phyloP scores from a whole-genome alignment of 371 early-diverging fungal species.

The Apophysomyces variabilis region DNA sequence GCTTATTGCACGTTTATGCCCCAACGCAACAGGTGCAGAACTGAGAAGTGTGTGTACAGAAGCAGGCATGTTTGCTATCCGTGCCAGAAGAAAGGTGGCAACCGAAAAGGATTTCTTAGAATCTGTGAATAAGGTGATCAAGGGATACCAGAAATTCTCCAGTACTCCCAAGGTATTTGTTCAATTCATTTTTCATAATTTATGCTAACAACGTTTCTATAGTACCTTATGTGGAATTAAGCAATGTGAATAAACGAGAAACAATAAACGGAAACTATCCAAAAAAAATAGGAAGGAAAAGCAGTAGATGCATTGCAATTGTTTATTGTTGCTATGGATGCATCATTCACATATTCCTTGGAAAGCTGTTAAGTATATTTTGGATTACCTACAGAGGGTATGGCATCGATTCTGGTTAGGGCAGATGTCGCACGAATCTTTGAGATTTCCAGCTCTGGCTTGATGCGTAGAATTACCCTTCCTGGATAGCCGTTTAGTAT shows the following conservation, averaged over 20 bases:
- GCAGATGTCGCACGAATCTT: too few relatives aligned
- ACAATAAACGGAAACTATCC: background rate
- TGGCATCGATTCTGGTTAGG: too few relatives aligned
- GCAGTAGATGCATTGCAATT: background rate
- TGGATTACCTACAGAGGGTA: too few relatives aligned
- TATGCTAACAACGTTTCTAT: background rate
- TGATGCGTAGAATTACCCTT: too few relatives aligned
- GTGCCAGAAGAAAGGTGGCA: slow-evolving; percentile 98
- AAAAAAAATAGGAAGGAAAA: background rate
- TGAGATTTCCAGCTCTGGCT: too few relatives aligned
- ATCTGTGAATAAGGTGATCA: slow-evolving; percentile 99
- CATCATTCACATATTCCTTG: too few relatives aligned
- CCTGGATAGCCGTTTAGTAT: too few relatives aligned
- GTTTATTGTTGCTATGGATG: too few relatives aligned
- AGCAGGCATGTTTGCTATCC: slow-evolving; percentile 99
- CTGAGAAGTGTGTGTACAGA: slow-evolving; percentile 99
- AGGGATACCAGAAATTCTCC: slow-evolving; percentile 98
- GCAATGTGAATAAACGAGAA: slow-evolving; percentile 1
- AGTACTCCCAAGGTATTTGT: slow-evolving; percentile 82
- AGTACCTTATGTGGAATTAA: slow-evolving; percentile 65
- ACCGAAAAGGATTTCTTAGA: slow-evolving; percentile 99
- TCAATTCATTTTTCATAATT: slow-evolving; percentile 8
- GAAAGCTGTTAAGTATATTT: too few relatives aligned
- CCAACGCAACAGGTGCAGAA: slow-evolving; percentile 98
- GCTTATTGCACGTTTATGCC: slow-evolving; percentile 95